These are phyloP conservation scores for Laburnicola sp. DNA, from an alignment of 2,329 filamentous ascomycete genomes.

Conservation along the genomic window DNA sequence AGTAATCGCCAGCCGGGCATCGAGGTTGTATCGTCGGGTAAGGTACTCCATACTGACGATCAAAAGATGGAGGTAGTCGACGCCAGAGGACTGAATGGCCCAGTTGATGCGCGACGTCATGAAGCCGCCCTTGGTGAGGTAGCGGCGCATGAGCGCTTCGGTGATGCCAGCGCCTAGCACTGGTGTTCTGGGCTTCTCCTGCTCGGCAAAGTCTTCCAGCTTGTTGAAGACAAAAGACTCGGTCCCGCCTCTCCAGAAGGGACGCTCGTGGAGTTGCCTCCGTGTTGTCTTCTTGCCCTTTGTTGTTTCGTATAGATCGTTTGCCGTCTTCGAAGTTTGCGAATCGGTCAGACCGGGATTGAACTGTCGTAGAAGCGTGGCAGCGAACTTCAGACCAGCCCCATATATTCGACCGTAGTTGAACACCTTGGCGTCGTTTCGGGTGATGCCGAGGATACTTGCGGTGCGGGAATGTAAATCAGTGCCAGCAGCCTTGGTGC, in stretches of 20 bases:
- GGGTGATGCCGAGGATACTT: conserved; percentile 85
- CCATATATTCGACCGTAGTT: conserved; percentile 99
- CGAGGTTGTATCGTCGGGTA: conserved; percentile 78
- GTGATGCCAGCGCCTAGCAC: conserved; percentile 95
- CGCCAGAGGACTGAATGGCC: conserved; percentile 96
- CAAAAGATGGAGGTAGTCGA: conserved; percentile 93
- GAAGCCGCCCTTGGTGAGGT: conserved; percentile 85
- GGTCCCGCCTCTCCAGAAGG: conserved; percentile 95
- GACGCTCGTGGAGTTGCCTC: conserved; percentile 68
- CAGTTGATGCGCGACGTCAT: conserved; percentile 97
- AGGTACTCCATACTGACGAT: conserved; percentile 96
- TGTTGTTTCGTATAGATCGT: conserved; percentile 81
- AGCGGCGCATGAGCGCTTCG: conserved; percentile 86
- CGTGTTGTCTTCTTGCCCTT: conserved; percentile 85
- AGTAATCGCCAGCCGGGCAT: conserved; percentile 85
- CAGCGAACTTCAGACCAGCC: conserved; percentile 92
- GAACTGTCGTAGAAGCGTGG: conserved; percentile 88
- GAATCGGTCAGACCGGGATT: conserved; percentile 81
- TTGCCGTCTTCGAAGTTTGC: conserved; percentile 74
- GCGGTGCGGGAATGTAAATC: conserved; percentile 95
- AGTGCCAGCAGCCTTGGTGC: conserved; percentile 89
- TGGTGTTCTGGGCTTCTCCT: conserved; percentile 85
- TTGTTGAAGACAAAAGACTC: conserved; percentile 99
- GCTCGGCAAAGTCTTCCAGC: conserved; percentile 95
- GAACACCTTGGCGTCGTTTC: conserved; percentile 96